Conservation (phyloP, 2,329 filamentous ascomycete species). For the Chaetomiaceae sp. region DNA sequence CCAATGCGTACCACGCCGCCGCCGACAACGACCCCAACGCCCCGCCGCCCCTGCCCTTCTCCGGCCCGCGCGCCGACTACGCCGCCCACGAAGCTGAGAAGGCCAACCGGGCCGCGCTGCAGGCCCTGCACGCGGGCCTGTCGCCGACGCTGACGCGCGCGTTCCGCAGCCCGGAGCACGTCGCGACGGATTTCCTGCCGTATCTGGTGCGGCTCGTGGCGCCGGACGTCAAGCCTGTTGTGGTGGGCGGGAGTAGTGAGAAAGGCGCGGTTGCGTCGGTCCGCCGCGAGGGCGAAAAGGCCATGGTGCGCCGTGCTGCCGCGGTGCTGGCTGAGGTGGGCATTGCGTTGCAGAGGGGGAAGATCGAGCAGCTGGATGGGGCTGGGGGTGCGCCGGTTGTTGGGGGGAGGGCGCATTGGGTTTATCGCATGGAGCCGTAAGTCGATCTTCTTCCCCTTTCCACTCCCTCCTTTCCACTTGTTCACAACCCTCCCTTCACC, state of each 20-base stretch:
- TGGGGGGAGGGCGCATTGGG: conserved; percentile 60
- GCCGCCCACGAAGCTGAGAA: conserved; percentile 75
- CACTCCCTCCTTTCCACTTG: neutral
- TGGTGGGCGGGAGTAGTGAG: conserved; percentile 60
- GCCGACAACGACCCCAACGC: conserved; percentile 35
- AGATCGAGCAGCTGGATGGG: conserved; percentile 59
- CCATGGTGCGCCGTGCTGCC: conserved; percentile 72
- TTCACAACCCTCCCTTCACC: neutral
- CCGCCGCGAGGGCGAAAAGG: conserved; percentile 76
- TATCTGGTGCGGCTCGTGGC: conserved; percentile 78
- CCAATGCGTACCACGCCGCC: too few species aligned
- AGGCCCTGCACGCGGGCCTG: conserved; percentile 65
- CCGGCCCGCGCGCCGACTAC: conserved; percentile 75
- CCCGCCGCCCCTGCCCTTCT: conserved; percentile 65
- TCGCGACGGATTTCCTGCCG: conserved; percentile 77
- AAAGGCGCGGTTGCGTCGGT: conserved; percentile 65
- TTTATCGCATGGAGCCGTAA: conserved; percentile 91
- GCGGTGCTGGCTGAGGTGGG: conserved; percentile 78
- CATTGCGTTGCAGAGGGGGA: conserved; percentile 72
- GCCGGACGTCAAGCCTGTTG: conserved; percentile 84
- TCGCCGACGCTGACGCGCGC: conserved; percentile 65
- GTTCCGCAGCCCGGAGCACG: conserved; percentile 71
- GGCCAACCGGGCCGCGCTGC: conserved; percentile 67
- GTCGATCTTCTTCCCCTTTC: neutral
- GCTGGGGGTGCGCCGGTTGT: conserved; percentile 33